Evolutionary conservation across 371 early-diverging fungal species (phyloP).

Genomic region (Apophysomyces trapeziformis): DNA sequence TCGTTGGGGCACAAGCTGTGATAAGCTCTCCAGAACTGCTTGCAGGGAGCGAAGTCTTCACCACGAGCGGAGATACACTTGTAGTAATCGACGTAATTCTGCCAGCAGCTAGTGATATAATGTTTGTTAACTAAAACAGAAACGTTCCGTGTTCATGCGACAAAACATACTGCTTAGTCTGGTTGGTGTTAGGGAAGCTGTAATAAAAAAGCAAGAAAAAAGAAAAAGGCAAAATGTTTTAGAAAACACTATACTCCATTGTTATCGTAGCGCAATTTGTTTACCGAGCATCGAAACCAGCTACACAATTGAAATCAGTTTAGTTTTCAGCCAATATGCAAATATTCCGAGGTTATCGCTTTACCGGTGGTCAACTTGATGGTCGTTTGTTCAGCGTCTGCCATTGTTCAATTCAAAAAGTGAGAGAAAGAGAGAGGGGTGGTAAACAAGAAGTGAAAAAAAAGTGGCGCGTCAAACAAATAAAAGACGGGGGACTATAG

Average conservation of each 20-base stretch:
- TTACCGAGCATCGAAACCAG: constrained; percentile 32
- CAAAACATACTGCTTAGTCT: constrained; percentile 77
- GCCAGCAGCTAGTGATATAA: constrained; percentile 71
- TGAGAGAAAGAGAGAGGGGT: constrained; percentile 8
- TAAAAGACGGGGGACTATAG: neutral
- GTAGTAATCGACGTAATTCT: constrained; percentile 95
- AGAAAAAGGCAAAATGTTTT: neutral
- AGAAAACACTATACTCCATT: neutral
- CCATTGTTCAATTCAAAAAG: constrained; percentile 18
- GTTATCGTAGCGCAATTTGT: neutral
- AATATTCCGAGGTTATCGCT: neutral
- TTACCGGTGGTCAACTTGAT: constrained; percentile 31
- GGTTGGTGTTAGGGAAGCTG: constrained; percentile 96
- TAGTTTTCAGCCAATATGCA: neutral
- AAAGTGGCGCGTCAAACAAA: constrained; percentile 12
- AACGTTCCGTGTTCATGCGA: neutral
- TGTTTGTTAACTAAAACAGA: neutral
- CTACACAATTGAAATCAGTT: constrained; percentile 9
- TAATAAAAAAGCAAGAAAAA: constrained; percentile 16
- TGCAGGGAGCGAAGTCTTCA: constrained; percentile 90
- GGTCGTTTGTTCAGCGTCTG: constrained; percentile 21
- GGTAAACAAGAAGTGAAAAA: constrained; percentile 14
- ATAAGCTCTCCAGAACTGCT: constrained; percentile 81
- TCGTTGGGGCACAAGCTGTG: constrained; percentile 83
- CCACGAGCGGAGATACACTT: constrained; percentile 87